phyloP scores from a whole-genome alignment of 352 stramenopile species.

The Phytophthora quininea region DNA sequence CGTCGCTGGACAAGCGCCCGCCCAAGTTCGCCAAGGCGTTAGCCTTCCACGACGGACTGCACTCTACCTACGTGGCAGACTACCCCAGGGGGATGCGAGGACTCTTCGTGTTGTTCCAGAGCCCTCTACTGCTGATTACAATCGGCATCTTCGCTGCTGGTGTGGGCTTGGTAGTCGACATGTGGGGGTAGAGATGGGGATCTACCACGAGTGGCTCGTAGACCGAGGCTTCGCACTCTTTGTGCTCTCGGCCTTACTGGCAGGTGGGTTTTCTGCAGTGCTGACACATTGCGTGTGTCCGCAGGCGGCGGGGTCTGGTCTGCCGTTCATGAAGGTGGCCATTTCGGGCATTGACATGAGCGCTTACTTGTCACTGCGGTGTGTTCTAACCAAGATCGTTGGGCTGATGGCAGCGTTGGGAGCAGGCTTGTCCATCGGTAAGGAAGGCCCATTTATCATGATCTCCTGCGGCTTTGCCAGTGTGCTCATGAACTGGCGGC shows the following conservation, averaged over 20 bases:
- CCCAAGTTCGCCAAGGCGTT: conserved; percentile 54
- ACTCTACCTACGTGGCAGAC: conserved; percentile 79
- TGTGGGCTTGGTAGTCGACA: conserved; percentile 67
- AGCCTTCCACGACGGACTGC: conserved; percentile 72
- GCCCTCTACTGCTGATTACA: conserved; percentile 62
- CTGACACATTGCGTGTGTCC: conserved; percentile 71
- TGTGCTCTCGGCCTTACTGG: conserved; percentile 53
- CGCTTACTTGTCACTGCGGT: conserved; percentile 70
- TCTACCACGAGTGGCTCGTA: conserved; percentile 65
- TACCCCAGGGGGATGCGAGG: conserved; percentile 61
- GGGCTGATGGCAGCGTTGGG: conserved; percentile 65
- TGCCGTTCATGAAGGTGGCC: conserved; percentile 84
- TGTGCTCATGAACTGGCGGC: conserved; percentile 71
- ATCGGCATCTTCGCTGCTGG: conserved; percentile 76
- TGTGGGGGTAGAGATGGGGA: conserved; percentile 68
- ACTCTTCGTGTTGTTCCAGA: conserved; percentile 76
- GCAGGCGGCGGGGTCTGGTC: conserved; percentile 71
- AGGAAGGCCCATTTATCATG: conserved; percentile 90
- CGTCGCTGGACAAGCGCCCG: conserved; percentile 11
- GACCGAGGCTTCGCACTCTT: conserved; percentile 68
- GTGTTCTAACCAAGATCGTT: conserved; percentile 76
- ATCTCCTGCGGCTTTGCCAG: conserved; percentile 85
- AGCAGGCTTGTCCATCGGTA: conserved; percentile 79
- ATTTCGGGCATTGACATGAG: conserved; percentile 87
- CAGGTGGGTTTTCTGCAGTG: conserved; percentile 49